These are phyloP conservation scores for Lepidopterella palustris DNA, from an alignment of 495 filamentous ascomycete genomes.

Conservation along the genomic window DNA sequence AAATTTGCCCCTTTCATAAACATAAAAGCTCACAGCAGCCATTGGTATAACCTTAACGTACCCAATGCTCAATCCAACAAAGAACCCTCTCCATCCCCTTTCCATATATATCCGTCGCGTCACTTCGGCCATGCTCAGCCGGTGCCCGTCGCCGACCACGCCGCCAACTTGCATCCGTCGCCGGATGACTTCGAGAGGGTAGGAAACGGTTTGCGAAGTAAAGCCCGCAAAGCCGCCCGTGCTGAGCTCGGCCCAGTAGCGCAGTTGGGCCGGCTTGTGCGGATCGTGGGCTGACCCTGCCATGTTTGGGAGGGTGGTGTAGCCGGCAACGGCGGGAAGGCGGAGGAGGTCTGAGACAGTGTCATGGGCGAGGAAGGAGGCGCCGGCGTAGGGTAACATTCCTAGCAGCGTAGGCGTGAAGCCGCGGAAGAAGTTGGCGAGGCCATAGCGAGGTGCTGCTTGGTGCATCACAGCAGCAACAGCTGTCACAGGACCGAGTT, in stretches of 20 bases:
- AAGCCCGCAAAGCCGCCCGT: constrained; percentile 80
- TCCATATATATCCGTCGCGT: constrained; percentile 64
- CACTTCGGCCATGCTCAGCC: constrained; percentile 73
- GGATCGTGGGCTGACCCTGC: constrained; percentile 36
- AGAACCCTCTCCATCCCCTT: constrained; percentile 76
- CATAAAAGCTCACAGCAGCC: constrained; percentile 70
- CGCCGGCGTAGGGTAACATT: constrained; percentile 94
- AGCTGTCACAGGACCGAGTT: constrained; percentile 18
- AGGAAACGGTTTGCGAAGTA: constrained; percentile 83
- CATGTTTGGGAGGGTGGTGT: constrained; percentile 55
- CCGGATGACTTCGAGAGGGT: constrained; percentile 87
- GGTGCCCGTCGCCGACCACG: constrained; percentile 80
- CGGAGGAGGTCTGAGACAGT: constrained; percentile 76
- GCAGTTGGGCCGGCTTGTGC: constrained; percentile 59
- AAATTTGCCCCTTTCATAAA: constrained; percentile 77
- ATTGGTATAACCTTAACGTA: constrained; percentile 93
- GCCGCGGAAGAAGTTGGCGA: constrained; percentile 90
- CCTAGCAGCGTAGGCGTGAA: constrained; percentile 84
- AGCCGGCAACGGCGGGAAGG: constrained; percentile 51
- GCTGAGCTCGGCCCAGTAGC: constrained; percentile 73
- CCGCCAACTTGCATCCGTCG: constrained; percentile 94
- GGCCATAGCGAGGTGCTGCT: constrained; percentile 54
- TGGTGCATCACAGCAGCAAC: constrained; percentile 39
- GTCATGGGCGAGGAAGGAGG: constrained; percentile 97
- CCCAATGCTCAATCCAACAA: constrained; percentile 86